These are phyloP conservation scores for Scenedesmus sp. DNA, from an alignment of 163 green algal genomes.

Conservation along the genomic window DNA sequence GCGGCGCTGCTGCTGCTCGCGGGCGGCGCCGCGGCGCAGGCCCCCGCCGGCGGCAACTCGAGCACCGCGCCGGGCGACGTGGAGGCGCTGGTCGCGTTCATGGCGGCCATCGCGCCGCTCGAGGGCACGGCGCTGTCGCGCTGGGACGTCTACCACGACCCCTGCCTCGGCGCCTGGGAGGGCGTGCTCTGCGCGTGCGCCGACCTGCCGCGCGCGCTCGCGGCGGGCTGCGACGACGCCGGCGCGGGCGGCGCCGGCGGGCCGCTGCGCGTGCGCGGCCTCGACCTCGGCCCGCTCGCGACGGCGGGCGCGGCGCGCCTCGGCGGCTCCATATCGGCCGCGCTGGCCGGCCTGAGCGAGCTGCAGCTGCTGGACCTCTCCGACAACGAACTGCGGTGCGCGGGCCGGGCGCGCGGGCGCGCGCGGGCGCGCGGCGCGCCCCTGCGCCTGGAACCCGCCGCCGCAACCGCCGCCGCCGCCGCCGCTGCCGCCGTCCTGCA, in stretches of 20 bases:
- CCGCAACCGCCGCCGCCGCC: too few relatives aligned
- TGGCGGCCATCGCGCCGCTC: not conserved
- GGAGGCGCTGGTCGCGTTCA: constrained; percentile 14
- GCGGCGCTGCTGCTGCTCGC: constrained; percentile 16
- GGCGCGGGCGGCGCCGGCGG: not conserved
- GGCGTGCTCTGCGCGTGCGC: constrained; percentile 39
- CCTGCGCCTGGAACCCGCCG: too few relatives aligned
- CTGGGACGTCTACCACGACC: constrained; percentile 31
- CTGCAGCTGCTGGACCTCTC: constrained; percentile 40
- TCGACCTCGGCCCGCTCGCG: constrained; percentile 28
- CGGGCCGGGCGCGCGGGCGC: too few relatives aligned
- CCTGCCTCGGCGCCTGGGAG: constrained; percentile 28
- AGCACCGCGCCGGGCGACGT: constrained; percentile 1
- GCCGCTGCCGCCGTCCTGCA: too few relatives aligned
- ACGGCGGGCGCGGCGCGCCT: constrained; percentile 18
- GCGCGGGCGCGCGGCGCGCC: too few relatives aligned
- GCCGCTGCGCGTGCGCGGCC: not conserved
- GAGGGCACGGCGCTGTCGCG: not conserved
- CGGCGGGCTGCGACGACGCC: not conserved
- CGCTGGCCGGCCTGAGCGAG: constrained; percentile 10
- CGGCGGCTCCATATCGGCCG: not conserved
- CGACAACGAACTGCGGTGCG: constrained; percentile 38
- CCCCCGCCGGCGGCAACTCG: not conserved
- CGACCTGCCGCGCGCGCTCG: constrained; percentile 6
- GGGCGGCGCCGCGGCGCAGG: not conserved